These are phyloP conservation scores for Phaeosphaeriaceae sp. DNA, from an alignment of 2,329 filamentous ascomycete species.

Conservation along the genomic window DNA sequence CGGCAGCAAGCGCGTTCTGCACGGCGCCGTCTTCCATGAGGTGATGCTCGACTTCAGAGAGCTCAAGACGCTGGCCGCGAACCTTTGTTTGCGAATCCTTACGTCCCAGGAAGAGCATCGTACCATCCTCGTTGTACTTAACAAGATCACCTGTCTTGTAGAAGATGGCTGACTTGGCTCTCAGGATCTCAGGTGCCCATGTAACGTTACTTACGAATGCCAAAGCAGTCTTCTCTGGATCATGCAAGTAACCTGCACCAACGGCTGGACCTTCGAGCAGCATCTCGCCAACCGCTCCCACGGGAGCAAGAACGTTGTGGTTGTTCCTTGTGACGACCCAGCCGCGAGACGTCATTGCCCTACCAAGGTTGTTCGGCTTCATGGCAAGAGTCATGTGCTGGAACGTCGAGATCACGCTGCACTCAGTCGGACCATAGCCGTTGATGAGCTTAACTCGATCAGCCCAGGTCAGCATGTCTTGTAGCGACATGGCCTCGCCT, in stretches of 20 bases:
- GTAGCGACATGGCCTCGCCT: constrained; percentile 43
- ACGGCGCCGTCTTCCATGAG: constrained; percentile 39
- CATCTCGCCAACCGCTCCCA: constrained; percentile 52
- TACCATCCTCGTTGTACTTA: constrained; percentile 46
- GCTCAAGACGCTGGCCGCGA: constrained; percentile 53
- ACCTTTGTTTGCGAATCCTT: constrained; percentile 48
- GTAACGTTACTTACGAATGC: constrained; percentile 31
- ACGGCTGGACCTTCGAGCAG: constrained; percentile 48
- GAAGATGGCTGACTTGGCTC: constrained; percentile 11
- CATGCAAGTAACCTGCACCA: constrained; percentile 40
- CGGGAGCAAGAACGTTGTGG: constrained; percentile 42
- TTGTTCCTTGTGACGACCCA: constrained; percentile 50
- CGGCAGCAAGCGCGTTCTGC: constrained; percentile 38
- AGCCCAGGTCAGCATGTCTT: constrained; percentile 46
- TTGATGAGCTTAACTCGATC: constrained; percentile 45
- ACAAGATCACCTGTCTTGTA: constrained; percentile 50
- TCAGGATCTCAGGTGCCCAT: constrained; percentile 21
- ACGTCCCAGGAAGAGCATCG: constrained; percentile 40
- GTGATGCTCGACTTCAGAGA: constrained; percentile 56
- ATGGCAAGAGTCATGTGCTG: constrained; percentile 35
- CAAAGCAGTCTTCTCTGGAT: constrained; percentile 38
- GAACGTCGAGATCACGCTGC: constrained; percentile 43
- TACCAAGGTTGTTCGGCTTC: constrained; percentile 45
- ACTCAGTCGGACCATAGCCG: constrained; percentile 51
- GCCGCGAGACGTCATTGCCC: constrained; percentile 34